A percentile compares a stretch with the other conserved stretches of the same genome.
phyloP scores from a whole-genome alignment of 495 filamentous ascomycete genomes.

The Podospora fimiseda region DNA sequence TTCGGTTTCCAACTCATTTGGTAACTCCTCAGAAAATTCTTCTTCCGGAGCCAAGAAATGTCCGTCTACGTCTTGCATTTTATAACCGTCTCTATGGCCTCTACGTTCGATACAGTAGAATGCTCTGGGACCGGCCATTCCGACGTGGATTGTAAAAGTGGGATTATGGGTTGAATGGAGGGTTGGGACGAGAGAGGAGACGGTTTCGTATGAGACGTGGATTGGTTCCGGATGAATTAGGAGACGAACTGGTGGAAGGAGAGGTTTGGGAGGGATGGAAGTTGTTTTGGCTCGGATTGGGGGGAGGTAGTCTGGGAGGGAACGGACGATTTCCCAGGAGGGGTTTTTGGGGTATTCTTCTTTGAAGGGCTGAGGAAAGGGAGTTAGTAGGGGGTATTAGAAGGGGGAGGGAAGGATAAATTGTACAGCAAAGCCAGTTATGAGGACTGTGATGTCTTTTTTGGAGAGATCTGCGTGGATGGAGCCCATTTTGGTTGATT shows the following conservation, averaged over 20 bases:
- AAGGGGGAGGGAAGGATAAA: constrained; percentile 6
- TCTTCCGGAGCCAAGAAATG: constrained; percentile 38
- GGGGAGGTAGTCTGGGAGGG: constrained; percentile 48
- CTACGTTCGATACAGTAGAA: constrained; percentile 65
- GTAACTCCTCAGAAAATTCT: constrained; percentile 43
- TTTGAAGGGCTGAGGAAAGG: constrained; percentile 54
- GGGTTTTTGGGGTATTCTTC: constrained; percentile 59
- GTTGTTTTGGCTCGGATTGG: constrained; percentile 33
- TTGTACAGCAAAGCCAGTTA: constrained; percentile 70
- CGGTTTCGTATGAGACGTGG: constrained; percentile 60
- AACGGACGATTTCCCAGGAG: constrained; percentile 58
- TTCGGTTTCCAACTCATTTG: constrained; percentile 40
- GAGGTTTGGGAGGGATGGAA: constrained; percentile 14
- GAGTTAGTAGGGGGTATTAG: neutral
- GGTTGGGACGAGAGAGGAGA: constrained; percentile 54
- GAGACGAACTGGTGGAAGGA: constrained; percentile 53
- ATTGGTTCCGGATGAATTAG: constrained; percentile 61
- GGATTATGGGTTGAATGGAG: constrained; percentile 43
- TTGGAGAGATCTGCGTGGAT: constrained; percentile 17
- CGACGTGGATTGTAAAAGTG: constrained; percentile 70
- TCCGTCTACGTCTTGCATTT: constrained; percentile 61
- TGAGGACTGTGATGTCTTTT: constrained; percentile 57
- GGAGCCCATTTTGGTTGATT: constrained; percentile 28
- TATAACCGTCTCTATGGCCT: constrained; percentile 72
- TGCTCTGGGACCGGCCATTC: constrained; percentile 64